Conservation (phyloP, 106 monocot genomes). For the Hemerocallis citrina region DNA sequence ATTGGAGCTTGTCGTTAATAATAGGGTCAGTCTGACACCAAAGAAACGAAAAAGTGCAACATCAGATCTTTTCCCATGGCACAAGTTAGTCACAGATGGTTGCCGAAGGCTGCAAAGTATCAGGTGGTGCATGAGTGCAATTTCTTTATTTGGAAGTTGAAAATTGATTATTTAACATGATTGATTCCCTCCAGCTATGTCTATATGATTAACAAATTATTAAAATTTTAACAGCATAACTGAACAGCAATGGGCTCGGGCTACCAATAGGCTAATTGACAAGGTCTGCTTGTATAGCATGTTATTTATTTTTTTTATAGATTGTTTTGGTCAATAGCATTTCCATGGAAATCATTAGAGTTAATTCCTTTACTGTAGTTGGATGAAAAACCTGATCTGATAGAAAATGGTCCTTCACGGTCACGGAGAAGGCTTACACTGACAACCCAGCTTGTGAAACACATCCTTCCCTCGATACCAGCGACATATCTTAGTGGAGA, state of each 20-base stretch:
- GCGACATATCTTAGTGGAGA: conserved; percentile 42
- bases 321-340: neutral
- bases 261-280: conserved; percentile 72
- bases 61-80: conserved; percentile 35
- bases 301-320: neutral
- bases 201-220: neutral
- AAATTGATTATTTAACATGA: neutral
- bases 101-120: conserved; percentile 17
- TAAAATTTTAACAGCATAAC: conserved; percentile 21
- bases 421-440: conserved; percentile 60
- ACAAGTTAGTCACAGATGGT: conserved; percentile 26
- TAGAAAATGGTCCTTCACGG: conserved; percentile 39
- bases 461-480: conserved; percentile 62
- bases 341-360: neutral
- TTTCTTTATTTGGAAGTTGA: neutral
- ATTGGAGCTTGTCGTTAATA: conserved; percentile 8
- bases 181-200: neutral
- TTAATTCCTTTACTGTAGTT: conserved; percentile 30
- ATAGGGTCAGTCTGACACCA: conserved; percentile 7
- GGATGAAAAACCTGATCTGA: conserved; percentile 50
- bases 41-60: conserved; percentile 32
- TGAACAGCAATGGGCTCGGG: conserved; percentile 44
- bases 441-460: conserved; percentile 74
- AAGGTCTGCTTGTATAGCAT: conserved; percentile 45
- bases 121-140: conserved; percentile 23